A percentile compares a stretch with the other conserved stretches of the same genome.
phyloP scores from a whole-genome alignment of 169 alveolate genomes.

The Plasmodium relictum region DNA sequence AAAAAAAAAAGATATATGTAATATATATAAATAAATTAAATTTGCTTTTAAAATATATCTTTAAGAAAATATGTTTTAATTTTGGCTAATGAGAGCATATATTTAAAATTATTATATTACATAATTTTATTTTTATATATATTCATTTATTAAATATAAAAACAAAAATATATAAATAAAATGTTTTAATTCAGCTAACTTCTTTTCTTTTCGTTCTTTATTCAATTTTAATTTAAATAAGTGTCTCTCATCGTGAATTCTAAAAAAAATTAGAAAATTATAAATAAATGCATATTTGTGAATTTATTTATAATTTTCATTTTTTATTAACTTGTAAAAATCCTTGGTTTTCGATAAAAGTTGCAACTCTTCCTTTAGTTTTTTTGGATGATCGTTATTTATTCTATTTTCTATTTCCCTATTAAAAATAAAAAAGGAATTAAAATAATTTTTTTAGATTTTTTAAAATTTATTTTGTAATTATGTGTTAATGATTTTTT shows the following conservation, averaged over 20 bases:
- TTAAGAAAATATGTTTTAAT: no score
- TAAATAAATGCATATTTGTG: neutral
- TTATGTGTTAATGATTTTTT: neutral
- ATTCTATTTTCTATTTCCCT: constrained; percentile 61
- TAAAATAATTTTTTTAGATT: neutral
- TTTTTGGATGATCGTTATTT: constrained; percentile 66
- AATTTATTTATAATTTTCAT: neutral
- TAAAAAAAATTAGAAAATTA: neutral
- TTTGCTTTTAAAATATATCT: no score
- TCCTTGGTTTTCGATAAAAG: constrained; percentile 69
- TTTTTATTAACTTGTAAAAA: constrained; percentile 45
- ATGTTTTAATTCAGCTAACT: neutral
- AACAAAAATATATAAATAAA: no score
- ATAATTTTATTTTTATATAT: no score
- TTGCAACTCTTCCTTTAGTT: constrained; percentile 65
- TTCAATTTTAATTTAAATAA: constrained; percentile 60
- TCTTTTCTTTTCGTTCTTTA: constrained; percentile 73
- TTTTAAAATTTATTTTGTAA: neutral
- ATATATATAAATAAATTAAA: neutral
- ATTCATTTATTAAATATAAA: no score
- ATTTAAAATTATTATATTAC: no score
- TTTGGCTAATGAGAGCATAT: no score
- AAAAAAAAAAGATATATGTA: constrained; percentile 7
- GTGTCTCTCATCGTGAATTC: constrained; percentile 74
- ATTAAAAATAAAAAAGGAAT: neutral